These are phyloP conservation scores for Wickerhamomyces alni DNA, from an alignment of 805 yeast species.

Conservation along the genomic window DNA sequence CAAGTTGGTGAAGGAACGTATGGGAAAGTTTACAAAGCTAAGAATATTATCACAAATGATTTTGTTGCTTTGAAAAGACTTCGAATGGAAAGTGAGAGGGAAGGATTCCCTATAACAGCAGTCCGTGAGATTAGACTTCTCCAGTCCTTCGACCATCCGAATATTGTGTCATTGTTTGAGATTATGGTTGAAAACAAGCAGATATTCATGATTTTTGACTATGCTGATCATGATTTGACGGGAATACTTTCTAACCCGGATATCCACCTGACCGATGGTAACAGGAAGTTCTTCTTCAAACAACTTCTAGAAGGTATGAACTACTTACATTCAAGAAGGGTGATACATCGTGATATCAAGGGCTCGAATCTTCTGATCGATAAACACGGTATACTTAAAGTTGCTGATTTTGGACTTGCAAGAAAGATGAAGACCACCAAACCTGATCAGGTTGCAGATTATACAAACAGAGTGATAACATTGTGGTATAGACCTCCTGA, in stretches of 20 bases:
- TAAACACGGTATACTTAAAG: constrained; percentile 54
- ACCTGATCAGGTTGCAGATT: constrained; percentile 57
- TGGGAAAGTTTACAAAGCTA: constrained; percentile 91
- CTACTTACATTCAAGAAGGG: constrained; percentile 61
- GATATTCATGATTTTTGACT: constrained; percentile 87
- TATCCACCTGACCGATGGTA: constrained; percentile 53
- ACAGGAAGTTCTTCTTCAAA: constrained; percentile 58
- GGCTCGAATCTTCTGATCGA: constrained; percentile 73
- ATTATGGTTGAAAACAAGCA: constrained; percentile 77
- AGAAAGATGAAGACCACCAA: constrained; percentile 59
- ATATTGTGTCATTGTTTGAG: constrained; percentile 76
- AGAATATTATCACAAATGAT: constrained; percentile 58
- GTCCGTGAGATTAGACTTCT: constrained; percentile 83
- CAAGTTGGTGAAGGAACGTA: constrained; percentile 99
- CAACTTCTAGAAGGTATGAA: constrained; percentile 65
- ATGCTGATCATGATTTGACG: constrained; percentile 88
- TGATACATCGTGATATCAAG: constrained; percentile 77
- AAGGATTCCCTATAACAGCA: constrained; percentile 95
- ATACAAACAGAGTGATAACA: constrained; percentile 93
- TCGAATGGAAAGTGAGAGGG: constrained; percentile 80
- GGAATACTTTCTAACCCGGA: constrained; percentile 79
- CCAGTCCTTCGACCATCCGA: constrained; percentile 76
- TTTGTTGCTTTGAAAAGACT: constrained; percentile 84
- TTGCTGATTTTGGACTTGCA: constrained; percentile 82
- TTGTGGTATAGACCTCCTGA: constrained; percentile 98